Conservation (phyloP, 1,284 basidiomycete species). For the Kwoniella shivajii region DNA sequence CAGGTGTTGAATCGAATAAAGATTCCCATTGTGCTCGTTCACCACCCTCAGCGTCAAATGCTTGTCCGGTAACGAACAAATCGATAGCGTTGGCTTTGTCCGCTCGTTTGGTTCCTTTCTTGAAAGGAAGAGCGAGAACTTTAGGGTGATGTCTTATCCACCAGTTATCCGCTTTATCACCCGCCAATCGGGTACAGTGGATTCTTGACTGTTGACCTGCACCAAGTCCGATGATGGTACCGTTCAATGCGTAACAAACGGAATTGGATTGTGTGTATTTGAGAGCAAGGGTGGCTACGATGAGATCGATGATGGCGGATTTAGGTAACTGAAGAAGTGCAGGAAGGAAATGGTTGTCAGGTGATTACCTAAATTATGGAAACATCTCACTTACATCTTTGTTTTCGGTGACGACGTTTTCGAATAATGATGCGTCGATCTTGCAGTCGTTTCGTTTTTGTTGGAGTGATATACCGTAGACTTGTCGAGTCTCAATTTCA, state of each 20-base stretch:
- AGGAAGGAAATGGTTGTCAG: not conserved
- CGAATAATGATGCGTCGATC: conserved; percentile 79
- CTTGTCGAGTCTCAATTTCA: conserved; percentile 86
- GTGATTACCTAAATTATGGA: not conserved
- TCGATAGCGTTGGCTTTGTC: conserved; percentile 99
- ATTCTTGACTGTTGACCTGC: conserved; percentile 99
- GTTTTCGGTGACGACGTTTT: conserved; percentile 84
- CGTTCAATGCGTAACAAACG: conserved; percentile 92
- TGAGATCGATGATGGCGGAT: conserved; percentile 77
- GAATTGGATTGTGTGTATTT: conserved; percentile 99
- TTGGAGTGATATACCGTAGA: conserved; percentile 89
- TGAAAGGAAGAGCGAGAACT: conserved; percentile 85
- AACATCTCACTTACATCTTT: conserved; percentile 64
- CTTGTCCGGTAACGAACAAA: conserved; percentile 89
- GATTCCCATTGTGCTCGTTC: conserved; percentile 92
- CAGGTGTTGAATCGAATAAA: conserved; percentile 76
- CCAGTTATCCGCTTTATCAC: conserved; percentile 98
- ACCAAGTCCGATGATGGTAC: conserved; percentile 91
- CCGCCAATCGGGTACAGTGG: conserved; percentile 97
- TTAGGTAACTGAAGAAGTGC: conserved; percentile 68
- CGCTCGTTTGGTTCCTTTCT: conserved; percentile 94
- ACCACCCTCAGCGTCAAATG: conserved; percentile 70
- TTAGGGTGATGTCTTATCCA: conserved; percentile 97
- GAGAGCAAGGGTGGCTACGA: conserved; percentile 91
- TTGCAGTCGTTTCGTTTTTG: conserved; percentile 91